These are phyloP conservation scores for Phytophthora pseudosyringae DNA, from an alignment of 352 stramenopile species.

Conservation along the genomic window DNA sequence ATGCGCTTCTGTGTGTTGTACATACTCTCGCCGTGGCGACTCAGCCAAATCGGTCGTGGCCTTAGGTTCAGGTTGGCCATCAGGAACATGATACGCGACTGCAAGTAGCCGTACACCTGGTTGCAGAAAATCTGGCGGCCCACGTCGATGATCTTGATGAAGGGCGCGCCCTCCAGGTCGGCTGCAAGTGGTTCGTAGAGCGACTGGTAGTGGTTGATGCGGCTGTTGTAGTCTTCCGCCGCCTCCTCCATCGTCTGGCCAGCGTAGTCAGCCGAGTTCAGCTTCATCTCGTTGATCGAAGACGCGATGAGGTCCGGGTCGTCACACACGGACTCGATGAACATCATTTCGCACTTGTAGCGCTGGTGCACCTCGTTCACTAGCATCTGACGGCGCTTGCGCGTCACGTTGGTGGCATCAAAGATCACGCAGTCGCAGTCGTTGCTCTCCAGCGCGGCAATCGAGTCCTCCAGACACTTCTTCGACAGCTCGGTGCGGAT, in stretches of 20 bases:
- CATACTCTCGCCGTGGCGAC: constrained; percentile 97
- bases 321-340: constrained; percentile 86
- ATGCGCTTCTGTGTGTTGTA: constrained; percentile 98
- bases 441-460: constrained; percentile 67
- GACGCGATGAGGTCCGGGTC: constrained; percentile 74
- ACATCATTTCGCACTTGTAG: constrained; percentile 84
- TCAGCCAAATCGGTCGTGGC: constrained; percentile 96
- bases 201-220: constrained; percentile 82
- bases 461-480: constrained; percentile 76
- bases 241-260: constrained; percentile 76
- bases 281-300: constrained; percentile 88
- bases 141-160: constrained; percentile 87
- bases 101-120: constrained; percentile 86
- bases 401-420: constrained; percentile 86
- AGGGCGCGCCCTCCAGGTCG: constrained; percentile 62
- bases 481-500: constrained; percentile 76
- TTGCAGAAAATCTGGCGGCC: constrained; percentile 86
- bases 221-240: constrained; percentile 74
- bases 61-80: constrained; percentile 96
- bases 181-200: constrained; percentile 73
- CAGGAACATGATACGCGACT: constrained; percentile 94
- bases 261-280: constrained; percentile 83
- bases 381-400: constrained; percentile 67
- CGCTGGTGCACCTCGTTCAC: constrained; percentile 57
- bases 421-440: constrained; percentile 84